Evolutionary conservation across 1,139 yeast species (phyloP), one percentile per base, ranked within the genome.

Genomic region (Hemisphaericaspora xylofermentans): DNA sequence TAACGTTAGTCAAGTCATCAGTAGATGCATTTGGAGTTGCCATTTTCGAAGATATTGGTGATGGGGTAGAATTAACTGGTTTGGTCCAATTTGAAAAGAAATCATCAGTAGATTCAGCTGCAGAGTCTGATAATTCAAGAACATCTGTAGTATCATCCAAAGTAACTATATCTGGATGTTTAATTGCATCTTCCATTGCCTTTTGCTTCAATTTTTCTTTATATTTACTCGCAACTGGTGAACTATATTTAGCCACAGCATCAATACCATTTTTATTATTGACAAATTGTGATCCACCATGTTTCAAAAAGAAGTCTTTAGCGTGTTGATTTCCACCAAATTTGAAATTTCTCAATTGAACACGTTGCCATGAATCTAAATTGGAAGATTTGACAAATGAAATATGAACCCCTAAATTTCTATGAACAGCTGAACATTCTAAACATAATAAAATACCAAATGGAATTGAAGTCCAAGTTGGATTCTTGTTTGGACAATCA

Each of bases 51-150:
- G 68, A 67, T 44, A 78, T 60, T 12, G 81, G 78, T 10, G 87
- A 79, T 12, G 87, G 81, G 3, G 80, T 68, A 17, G 67, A 53
- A 41, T 60, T 60, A 39, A 78, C 64, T 19, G 95, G 93, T 58
- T 88, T 87, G 46, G 88, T 88, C 95, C 96, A 89, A 60, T 80
- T 84, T 42, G 95, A 77, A 66, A 94, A 93, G 63, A 93, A 93
- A 61, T 89, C 97, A 58, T 88, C 96, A 33, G 76, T 78, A 31
- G 81, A 70, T 35, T 46, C 51, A 34, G 70, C 70, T 36, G 68
- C 68, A 12, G 73, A 56, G 36, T 70, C 74, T 22, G 63, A 48
- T 31, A 64, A 49, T 22, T 61, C 51, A 38, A 56, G 47, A 41
- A 57, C 53, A 37, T 70, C 78, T 40, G 70, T 74, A 22, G 73